Percentiles rank a stretch among this genome's conserved stretches.
Evolutionary conservation across 306 rosid genomes (phyloP).

Genomic region (Cicer chorassanicum): DNA sequence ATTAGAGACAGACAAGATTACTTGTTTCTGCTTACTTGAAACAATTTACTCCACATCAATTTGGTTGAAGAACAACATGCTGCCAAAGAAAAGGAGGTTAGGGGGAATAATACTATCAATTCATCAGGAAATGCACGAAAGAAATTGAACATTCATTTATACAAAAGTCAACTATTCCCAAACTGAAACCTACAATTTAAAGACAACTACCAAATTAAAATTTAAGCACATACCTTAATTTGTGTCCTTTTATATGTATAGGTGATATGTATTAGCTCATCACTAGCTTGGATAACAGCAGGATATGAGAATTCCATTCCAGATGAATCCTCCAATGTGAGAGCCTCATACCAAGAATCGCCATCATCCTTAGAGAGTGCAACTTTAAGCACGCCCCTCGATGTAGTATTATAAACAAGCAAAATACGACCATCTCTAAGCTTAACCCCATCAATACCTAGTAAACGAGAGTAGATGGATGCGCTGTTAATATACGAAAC

Average conservation of each 20-base stretch:
- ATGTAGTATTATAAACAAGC: slow-evolving; percentile 73
- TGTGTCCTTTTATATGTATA: slow-evolving; percentile 86
- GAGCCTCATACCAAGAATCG: slow-evolving; percentile 72
- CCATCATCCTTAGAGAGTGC: slow-evolving; percentile 87
- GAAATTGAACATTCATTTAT: slow-evolving; percentile 17
- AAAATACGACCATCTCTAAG: slow-evolving; percentile 75
- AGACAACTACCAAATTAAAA: slow-evolving; percentile 32
- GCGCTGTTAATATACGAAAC: background rate
- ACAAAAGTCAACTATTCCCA: slow-evolving; percentile 3
- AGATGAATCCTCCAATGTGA: slow-evolving; percentile 74
- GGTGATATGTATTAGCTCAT: slow-evolving; percentile 73
- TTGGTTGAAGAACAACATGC: slow-evolving; percentile 75
- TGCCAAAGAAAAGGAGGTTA: slow-evolving; percentile 45
- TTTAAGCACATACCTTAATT: slow-evolving; percentile 66
- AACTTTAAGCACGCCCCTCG: slow-evolving; percentile 81
- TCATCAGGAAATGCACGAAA: slow-evolving; percentile 18
- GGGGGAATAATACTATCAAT: slow-evolving; percentile 9
- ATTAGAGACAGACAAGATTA: slow-evolving; percentile 20
- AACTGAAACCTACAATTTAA: slow-evolving; percentile 23
- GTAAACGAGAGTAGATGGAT: slow-evolving; percentile 4
- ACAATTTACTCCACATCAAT: slow-evolving; percentile 45
- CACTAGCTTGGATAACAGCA: slow-evolving; percentile 86
- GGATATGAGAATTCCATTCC: slow-evolving; percentile 91
- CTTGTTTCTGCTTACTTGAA: slow-evolving; percentile 40
- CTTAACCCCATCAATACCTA: slow-evolving; percentile 93